Evolutionary conservation across 345 rosid genomes (phyloP), one percentile per base, ranked within the genome.

Genomic region (Dimocarpus longan): DNA sequence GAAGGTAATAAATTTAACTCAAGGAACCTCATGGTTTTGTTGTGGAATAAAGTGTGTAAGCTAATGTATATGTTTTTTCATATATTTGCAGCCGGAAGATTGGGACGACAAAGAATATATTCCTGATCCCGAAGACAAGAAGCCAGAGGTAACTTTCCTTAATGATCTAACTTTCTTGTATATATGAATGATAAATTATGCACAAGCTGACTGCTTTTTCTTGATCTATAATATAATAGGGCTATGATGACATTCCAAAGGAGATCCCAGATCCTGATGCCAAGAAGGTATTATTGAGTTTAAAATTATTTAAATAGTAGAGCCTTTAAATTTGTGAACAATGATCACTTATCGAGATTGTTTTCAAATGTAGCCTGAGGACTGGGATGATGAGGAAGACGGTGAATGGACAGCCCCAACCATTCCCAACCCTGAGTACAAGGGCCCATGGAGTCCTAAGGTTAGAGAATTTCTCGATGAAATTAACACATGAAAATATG

Each of bases 331-430:
- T 7, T 68, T 24, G 18, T 32, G 52, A 13, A 18, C 66, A 63
- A 18, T 59, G 44, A 26, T 60, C 68, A 42, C 74, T 82, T 5
- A 81, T 76, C 71, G 50, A 76, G 39, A 46, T 65, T 16, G 56
- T 62, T 66, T 71, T 15, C 21, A 12, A 44, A 28, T 73, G 46
- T 83, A 97, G 99, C 99, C 99, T 70, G 98, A 97, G 78, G 98
- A 94, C 83, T 97, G 99, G 99, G 98, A 97, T 87, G 99, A 94
- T 6, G 97, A 97, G 83, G 99, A 97, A 86, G 99, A 97, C 88
- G 98, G 98, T 88, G 99, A 94, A 81, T 97, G 99, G 99, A 91
- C 97, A 60, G 83, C 93, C 70, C 95, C 99, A n/a, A 97, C 99
- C 66, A 90, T 93, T 69, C 80, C 98, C 74, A 97, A 97, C 90